These are phyloP conservation scores for Cyclocybe aegerita DNA, from an alignment of 768 basidiomycete species.

Conservation along the genomic window DNA sequence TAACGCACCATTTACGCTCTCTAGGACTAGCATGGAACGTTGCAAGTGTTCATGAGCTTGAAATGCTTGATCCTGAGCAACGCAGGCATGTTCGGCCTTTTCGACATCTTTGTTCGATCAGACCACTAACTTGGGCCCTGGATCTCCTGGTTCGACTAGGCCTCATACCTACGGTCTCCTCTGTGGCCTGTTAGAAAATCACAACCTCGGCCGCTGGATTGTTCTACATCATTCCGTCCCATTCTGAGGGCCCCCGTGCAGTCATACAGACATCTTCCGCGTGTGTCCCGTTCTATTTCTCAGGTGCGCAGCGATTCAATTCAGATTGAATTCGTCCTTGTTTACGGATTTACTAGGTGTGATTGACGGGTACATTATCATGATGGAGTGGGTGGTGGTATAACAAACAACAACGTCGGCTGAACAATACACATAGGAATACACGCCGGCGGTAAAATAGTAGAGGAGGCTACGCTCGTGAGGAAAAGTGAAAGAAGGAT, in stretches of 20 bases:
- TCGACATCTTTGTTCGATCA: no score
- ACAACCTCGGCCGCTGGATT: no score
- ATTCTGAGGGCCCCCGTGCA: background rate
- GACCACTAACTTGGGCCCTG: no score
- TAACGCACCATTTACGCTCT: no score
- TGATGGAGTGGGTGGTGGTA: background rate
- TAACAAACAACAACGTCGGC: conserved; percentile 9
- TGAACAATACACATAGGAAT: conserved; percentile 10
- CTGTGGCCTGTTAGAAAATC: no score
- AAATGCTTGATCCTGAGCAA: no score
- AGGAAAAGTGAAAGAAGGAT: conserved; percentile 3
- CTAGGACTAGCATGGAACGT: no score
- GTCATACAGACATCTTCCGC: background rate
- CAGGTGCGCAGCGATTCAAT: background rate
- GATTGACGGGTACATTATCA: conserved; percentile 15
- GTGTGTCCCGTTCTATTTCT: no score
- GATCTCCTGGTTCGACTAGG: no score
- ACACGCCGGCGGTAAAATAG: conserved; percentile 6
- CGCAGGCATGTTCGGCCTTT: no score
- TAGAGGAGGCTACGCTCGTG: conserved; percentile 7
- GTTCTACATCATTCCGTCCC: background rate
- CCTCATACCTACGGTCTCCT: no score
- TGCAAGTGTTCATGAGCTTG: no score
- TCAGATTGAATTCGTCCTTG: background rate
- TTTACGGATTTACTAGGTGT: background rate